Base-by-base conservation (phyloP, 2,329 filamentous ascomycete species). In the Aureobasidium sp. region DNA sequence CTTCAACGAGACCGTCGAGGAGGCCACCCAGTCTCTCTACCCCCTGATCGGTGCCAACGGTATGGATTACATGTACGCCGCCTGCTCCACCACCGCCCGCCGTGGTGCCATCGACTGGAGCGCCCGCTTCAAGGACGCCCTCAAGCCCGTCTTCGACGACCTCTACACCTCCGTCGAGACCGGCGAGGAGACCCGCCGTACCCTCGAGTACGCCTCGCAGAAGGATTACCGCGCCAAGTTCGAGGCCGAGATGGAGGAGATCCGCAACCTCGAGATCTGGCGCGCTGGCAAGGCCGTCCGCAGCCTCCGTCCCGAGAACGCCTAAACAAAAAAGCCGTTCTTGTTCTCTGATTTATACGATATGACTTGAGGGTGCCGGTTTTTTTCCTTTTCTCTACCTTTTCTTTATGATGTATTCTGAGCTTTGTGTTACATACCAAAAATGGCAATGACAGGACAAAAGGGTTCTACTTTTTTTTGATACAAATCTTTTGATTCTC, bases 61-160 rank as follows among this genome's bases (percentile, higher is more conserved):
- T 70, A 97, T 98, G 93, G 93, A 98, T 81, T 98, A 94, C 90
- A 98, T 98, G 93, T 98, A 94, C 80, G 90, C 91, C 72, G 93
- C 93, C 63, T 98, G 93, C 87, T 97, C 91, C 60, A 98, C 93
- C 71, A 98, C 93, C 56, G 93, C 93, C 69, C 89, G 93, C 70
- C 90, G 93, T 71, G 93, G 93, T 75, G 93, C 93, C 76, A 95
- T 98, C 71, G 93, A 98, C 83, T 98, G 93, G 93, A 91, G 86
- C 71, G 85, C 85, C 74, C 81, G 81, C 71, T 98, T 98, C 89
- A 96, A 96, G 87, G 87, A 91, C 64, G 90, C 87, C 70, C 83
- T 98, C 70, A 97, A 97, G 86, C 93, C 93, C 68, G 86, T 98
- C 70, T 98, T 98, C 83, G 91, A 96, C 78, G 81, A 88, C 68